phyloP scores from a whole-genome alignment of 2,329 filamentous ascomycete genomes.

The Fusarium tricinctum region DNA sequence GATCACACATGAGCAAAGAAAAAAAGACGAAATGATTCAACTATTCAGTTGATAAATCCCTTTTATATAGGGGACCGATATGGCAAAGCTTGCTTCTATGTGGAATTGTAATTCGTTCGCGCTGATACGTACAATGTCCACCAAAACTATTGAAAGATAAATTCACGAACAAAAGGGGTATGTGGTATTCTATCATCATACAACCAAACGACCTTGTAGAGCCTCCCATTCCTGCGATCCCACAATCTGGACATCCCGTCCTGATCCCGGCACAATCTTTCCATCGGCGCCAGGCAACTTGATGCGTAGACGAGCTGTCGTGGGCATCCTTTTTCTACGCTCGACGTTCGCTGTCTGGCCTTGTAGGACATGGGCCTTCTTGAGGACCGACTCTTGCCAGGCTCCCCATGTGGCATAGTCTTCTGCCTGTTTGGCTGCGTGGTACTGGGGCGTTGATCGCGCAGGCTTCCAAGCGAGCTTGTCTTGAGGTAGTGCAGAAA shows the following conservation, averaged over 20 bases:
- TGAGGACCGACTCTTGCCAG: constrained; percentile 69
- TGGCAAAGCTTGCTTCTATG: constrained; percentile 35
- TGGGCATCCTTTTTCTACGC: constrained; percentile 49
- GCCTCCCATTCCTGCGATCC: constrained; percentile 70
- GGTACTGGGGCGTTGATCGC: constrained; percentile 74
- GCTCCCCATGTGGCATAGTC: constrained; percentile 73
- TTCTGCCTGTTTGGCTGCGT: constrained; percentile 74
- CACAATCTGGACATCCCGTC: constrained; percentile 64
- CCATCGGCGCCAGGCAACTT: constrained; percentile 62
- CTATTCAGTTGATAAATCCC: constrained; percentile 29
- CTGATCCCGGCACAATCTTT: constrained; percentile 58
- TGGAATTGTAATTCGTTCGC: constrained; percentile 31
- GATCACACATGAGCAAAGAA: constrained; percentile 27
- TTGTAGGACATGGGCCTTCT: constrained; percentile 63
- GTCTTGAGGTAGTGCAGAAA: constrained; percentile 69
- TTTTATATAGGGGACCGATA: constrained; percentile 6
- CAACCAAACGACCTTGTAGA: constrained; percentile 59
- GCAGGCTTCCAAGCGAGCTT: constrained; percentile 76
- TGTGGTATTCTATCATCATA: constrained; percentile 50
- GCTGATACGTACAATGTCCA: constrained; percentile 36
- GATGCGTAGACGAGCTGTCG: constrained; percentile 66
- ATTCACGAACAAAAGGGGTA: constrained; percentile 43
- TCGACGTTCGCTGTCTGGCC: constrained; percentile 41
- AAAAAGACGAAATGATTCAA: constrained; percentile 38
- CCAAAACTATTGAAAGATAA: constrained; percentile 27